A percentile compares a stretch with the other conserved stretches of the same genome.
phyloP scores from a whole-genome alignment of 768 basidiomycete genomes.

The Clathrus columnatus region DNA sequence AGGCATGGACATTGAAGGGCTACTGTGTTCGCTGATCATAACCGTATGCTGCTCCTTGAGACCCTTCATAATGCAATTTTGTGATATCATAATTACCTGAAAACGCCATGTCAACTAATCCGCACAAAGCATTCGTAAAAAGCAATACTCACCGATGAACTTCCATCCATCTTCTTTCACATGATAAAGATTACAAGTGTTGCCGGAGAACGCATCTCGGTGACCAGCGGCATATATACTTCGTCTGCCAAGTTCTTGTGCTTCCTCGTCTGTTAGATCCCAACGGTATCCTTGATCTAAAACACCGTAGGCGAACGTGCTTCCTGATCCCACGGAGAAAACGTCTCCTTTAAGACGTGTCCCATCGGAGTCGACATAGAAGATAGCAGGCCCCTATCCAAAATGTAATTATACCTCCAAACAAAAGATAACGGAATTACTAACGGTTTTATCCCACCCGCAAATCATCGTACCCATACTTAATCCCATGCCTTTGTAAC shows the following conservation, averaged over 20 bases:
- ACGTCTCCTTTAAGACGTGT: conserved; percentile 91
- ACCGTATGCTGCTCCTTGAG: conserved; percentile 66
- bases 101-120: conserved; percentile 8
- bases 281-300: conserved; percentile 91
- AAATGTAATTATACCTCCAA: conserved; percentile 1
- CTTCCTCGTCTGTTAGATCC: conserved; percentile 89
- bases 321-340: conserved; percentile 98
- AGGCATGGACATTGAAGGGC: too few relatives aligned
- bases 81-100: conserved; percentile 89
- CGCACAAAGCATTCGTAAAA: conserved; percentile 1
- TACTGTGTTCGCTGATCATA: conserved; percentile 60
- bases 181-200: conserved; percentile 92
- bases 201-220: conserved; percentile 93
- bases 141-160: conserved; percentile 67
- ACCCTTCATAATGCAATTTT: conserved; percentile 85
- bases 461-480: conserved; percentile 99
- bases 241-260: conserved; percentile 85
- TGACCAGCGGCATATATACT: conserved; percentile 97
- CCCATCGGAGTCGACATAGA: conserved; percentile 97
- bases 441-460: conserved; percentile 94
- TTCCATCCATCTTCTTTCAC: conserved; percentile 93
- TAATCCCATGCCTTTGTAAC: conserved; percentile 98
- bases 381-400: conserved; percentile 76
- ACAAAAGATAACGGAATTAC: background rate
- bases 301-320: conserved; percentile 98